Conservation (phyloP, 2,329 filamentous ascomycete species). For the Tricladium varicosporioides region DNA sequence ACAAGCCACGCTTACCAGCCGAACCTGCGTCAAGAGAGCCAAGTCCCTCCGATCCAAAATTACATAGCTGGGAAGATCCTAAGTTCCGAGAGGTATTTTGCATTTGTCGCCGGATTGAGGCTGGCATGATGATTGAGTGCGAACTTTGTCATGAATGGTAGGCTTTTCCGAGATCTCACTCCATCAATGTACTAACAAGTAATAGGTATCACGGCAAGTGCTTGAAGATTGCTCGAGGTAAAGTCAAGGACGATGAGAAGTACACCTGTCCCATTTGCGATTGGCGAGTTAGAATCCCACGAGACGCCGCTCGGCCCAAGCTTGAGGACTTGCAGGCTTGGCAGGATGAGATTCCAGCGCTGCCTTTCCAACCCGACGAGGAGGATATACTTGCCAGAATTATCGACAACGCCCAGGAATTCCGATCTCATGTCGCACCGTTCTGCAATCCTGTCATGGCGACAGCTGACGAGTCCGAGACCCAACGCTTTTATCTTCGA, state of each 20-base stretch:
- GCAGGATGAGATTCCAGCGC: conserved; percentile 73
- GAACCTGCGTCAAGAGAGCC: conserved; percentile 89
- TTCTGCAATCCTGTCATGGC: conserved; percentile 81
- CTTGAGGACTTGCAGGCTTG: conserved; percentile 83
- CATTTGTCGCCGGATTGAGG: conserved; percentile 89
- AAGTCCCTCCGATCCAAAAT: conserved; percentile 53
- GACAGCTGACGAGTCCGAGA: conserved; percentile 82
- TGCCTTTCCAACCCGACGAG: conserved; percentile 96
- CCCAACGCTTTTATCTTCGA: conserved; percentile 89
- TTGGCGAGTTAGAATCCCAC: conserved; percentile 93
- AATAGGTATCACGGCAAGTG: conserved; percentile 94
- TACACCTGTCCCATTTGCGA: conserved; percentile 98
- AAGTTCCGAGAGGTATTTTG: conserved; percentile 83
- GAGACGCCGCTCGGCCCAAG: conserved; percentile 92
- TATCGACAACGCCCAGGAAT: conserved; percentile 78
- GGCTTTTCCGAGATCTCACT: conserved; percentile 35
- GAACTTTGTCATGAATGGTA: conserved; percentile 97
- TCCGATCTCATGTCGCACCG: conserved; percentile 76
- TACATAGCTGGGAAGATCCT: conserved; percentile 58
- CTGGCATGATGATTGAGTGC: conserved; percentile 99
- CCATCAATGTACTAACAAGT: conserved; percentile 11
- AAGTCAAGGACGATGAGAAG: conserved; percentile 97
- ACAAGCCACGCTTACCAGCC: conserved; percentile 84
- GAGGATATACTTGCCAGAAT: conserved; percentile 84
- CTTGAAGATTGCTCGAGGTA: conserved; percentile 93